Evolutionary conservation across 306 rosid genomes (phyloP), one percentile per base, ranked within the genome.

Genomic region (Acacia acuminata): DNA sequence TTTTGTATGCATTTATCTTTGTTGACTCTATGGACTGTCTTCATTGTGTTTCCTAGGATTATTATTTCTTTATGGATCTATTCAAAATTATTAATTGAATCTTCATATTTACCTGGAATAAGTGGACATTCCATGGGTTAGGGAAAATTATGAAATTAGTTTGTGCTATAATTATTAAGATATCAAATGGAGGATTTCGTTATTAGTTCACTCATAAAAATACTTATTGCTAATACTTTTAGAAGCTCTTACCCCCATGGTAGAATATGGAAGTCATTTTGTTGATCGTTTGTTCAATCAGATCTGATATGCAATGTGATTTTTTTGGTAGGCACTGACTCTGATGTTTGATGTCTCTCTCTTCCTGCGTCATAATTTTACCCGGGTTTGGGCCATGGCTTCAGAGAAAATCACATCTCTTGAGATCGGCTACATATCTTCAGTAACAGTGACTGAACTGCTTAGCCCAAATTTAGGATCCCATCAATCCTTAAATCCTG

Each of bases 331-430:
- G 99, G 93, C 84, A 51, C 75, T 96, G 85, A 64, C 86, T 87
- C 88, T 93, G 91, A 92, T 96, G 99, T 91, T 92, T 83, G 98
- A 93, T 44, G 97, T 91, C 84, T 96, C 98, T 4, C 88, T 89
- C 79, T 92, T 91, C 61, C 92, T 85, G 32, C 94, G 89, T 73
- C 94, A 88, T 77, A 88, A 96, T 80, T 88, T 90, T 76, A 84
- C 94, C 77, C 92, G 81, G 72, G 89, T 91, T 44, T 96, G 98
- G 99, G 89, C 94, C 74, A 82, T 90, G 85, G 98, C 96, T 8
- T 93, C 97, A 0, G 88, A 88, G 77, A 96, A 90, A 58, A 92
- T 96, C 56, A 81, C 88, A 12, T 93, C 92, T 84, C 96, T 96
- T 43, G 98, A 93, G 90, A 93, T 96, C 43, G 99, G 94, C 77